Conservation (phyloP, 1,139 yeast genomes). For the Suhomyces coccinellae region DNA sequence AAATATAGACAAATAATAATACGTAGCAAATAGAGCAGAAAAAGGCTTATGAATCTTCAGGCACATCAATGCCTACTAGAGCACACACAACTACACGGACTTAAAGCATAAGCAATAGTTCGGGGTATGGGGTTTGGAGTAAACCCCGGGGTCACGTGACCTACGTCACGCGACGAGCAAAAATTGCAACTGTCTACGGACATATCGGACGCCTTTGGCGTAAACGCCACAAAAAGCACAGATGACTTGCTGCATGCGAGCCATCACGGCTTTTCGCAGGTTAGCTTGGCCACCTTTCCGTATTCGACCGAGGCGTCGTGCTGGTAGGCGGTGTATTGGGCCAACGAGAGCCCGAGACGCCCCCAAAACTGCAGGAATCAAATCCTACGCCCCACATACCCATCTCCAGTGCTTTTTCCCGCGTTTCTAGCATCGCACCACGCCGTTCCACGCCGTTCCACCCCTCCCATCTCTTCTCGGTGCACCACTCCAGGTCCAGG, state of each 20-base stretch:
- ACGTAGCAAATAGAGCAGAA: too few relatives aligned
- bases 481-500: neutral
- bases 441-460: neutral
- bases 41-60: too few relatives aligned
- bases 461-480: neutral
- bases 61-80: too few relatives aligned
- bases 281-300: slow-evolving; percentile 1
- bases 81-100: too few relatives aligned
- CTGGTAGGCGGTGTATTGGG: neutral
- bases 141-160: too few relatives aligned
- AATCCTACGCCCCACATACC: too few relatives aligned
- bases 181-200: neutral
- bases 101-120: too few relatives aligned
- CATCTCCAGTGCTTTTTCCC: neutral
- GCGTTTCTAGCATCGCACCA: neutral
- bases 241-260: slow-evolving; percentile 1
- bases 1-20: too few relatives aligned
- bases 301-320: neutral
- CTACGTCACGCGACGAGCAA: too few relatives aligned
- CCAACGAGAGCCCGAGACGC: neutral
- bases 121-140: too few relatives aligned
- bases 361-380: neutral
- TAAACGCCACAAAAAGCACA: neutral
- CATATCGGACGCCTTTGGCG: neutral
- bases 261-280: slow-evolving; percentile 5